A percentile compares a stretch with the other conserved stretches of the same genome.
Evolutionary conservation across 352 stramenopile species (phyloP).

Genomic region (Globisporangium cylindrosporum): DNA sequence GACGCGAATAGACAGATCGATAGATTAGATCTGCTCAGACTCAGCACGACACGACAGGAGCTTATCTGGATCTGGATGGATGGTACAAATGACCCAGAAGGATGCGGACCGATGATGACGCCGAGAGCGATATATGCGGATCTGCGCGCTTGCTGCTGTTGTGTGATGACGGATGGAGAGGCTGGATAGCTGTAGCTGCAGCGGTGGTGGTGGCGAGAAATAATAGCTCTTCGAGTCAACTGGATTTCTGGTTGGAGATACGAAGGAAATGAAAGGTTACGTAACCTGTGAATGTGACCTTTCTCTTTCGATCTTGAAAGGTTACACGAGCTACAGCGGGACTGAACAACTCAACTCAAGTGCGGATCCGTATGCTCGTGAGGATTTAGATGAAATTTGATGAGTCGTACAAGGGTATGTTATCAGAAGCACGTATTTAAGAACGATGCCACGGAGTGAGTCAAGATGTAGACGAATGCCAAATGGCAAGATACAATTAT

Average conservation of each 20-base stretch:
- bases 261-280: not conserved
- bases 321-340: not conserved
- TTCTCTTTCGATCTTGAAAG: not conserved
- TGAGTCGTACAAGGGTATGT: not conserved
- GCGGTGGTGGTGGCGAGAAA: not conserved
- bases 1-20: not conserved
- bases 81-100: not conserved
- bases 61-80: not conserved
- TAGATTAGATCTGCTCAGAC: not conserved
- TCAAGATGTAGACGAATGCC: not conserved
- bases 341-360: not conserved
- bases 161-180: not conserved
- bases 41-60: not conserved
- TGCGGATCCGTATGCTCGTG: not conserved
- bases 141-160: not conserved
- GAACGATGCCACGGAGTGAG: not conserved
- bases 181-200: not conserved
- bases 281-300: not conserved
- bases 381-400: not conserved
- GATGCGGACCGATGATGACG: not conserved
- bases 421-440: not conserved
- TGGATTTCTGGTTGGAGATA: not conserved
- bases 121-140: not conserved
- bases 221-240: not conserved
- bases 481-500: not conserved